These are phyloP conservation scores for Kockiozyma suomiensis DNA, from an alignment of 805 yeast genomes.

Conservation along the genomic window DNA sequence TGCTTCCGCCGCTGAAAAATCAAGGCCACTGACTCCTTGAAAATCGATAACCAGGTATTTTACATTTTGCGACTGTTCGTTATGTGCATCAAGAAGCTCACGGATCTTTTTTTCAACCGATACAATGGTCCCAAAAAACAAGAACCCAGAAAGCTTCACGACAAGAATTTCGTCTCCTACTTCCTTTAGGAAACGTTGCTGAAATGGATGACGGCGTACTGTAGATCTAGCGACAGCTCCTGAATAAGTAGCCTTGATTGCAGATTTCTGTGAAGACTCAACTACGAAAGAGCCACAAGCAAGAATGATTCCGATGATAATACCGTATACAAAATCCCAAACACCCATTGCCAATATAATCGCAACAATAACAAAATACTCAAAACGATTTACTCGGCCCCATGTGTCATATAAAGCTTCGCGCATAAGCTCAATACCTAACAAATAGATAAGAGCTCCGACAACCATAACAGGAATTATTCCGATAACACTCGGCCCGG, in stretches of 20 bases:
- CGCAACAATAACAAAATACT: slow-evolving; percentile 78
- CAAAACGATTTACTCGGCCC: slow-evolving; percentile 73
- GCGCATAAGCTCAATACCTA: slow-evolving; percentile 86
- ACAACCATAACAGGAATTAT: slow-evolving; percentile 95
- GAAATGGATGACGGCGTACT: slow-evolving; percentile 86
- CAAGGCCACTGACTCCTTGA: slow-evolving; percentile 75
- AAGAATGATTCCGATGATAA: slow-evolving; percentile 81
- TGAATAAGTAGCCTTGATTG: slow-evolving; percentile 77
- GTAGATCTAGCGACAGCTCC: slow-evolving; percentile 91
- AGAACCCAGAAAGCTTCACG: slow-evolving; percentile 80
- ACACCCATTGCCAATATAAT: slow-evolving; percentile 96
- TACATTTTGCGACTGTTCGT: slow-evolving; percentile 52
- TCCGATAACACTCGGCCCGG: slow-evolving; percentile 92
- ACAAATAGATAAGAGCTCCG: slow-evolving; percentile 83
- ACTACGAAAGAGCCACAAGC: slow-evolving; percentile 96
- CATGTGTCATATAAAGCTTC: slow-evolving; percentile 86
- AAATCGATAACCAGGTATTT: slow-evolving; percentile 83
- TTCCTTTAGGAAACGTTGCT: slow-evolving; percentile 77
- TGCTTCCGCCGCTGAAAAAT: slow-evolving; percentile 95
- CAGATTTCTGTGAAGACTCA: slow-evolving; percentile 82
- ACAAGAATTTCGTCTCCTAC: slow-evolving; percentile 92
- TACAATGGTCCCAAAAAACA: slow-evolving; percentile 95
- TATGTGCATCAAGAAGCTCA: slow-evolving; percentile 56
- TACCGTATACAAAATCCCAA: slow-evolving; percentile 92
- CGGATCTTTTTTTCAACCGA: slow-evolving; percentile 80